Evolutionary conservation across 208 protist species (phyloP).

Genomic region (Tetramitus jugosus): DNA sequence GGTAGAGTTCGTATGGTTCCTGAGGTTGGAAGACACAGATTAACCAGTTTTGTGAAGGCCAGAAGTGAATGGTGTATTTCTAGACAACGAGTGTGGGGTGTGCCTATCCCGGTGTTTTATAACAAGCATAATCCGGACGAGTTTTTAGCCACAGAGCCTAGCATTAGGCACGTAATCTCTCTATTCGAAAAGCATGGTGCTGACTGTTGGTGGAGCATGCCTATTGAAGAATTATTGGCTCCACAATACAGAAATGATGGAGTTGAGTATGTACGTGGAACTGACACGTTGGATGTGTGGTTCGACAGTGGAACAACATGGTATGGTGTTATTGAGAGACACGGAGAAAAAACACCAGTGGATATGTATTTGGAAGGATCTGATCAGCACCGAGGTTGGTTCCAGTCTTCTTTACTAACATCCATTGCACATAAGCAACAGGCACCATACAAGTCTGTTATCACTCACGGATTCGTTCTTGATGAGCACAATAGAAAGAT

Average conservation of each 20-base stretch:
- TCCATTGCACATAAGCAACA: not conserved
- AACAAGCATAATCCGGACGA: slow-evolving; percentile 31
- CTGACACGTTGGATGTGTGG: slow-evolving; percentile 78
- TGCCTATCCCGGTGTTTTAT: slow-evolving; percentile 71
- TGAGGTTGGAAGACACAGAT: slow-evolving; percentile 28
- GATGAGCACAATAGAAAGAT: slow-evolving; percentile 71
- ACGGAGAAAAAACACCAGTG: slow-evolving; percentile 28
- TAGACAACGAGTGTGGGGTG: slow-evolving; percentile 63
- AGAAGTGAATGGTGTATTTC: slow-evolving; percentile 69
- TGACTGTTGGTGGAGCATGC: slow-evolving; percentile 46
- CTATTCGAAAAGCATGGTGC: slow-evolving; percentile 48
- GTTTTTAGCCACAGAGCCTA: slow-evolving; percentile 31
- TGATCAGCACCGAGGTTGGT: slow-evolving; percentile 77
- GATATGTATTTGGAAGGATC: slow-evolving; percentile 64
- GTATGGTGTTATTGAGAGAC: slow-evolving; percentile 29
- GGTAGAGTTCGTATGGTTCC: slow-evolving; percentile 32
- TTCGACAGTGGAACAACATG: slow-evolving; percentile 68
- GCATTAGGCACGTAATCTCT: slow-evolving; percentile 44
- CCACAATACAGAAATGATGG: slow-evolving; percentile 2
- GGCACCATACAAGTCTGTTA: slow-evolving; percentile 51
- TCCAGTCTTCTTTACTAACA: slow-evolving; percentile 56
- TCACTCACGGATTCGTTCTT: slow-evolving; percentile 70
- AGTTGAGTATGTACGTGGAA: slow-evolving; percentile 41
- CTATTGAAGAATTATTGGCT: slow-evolving; percentile 49
- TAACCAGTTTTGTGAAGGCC: slow-evolving; percentile 44